Evolutionary conservation across 139 green algal species (phyloP), one percentile per base, ranked within the genome.

Genomic region (Picochlorum sp.): DNA sequence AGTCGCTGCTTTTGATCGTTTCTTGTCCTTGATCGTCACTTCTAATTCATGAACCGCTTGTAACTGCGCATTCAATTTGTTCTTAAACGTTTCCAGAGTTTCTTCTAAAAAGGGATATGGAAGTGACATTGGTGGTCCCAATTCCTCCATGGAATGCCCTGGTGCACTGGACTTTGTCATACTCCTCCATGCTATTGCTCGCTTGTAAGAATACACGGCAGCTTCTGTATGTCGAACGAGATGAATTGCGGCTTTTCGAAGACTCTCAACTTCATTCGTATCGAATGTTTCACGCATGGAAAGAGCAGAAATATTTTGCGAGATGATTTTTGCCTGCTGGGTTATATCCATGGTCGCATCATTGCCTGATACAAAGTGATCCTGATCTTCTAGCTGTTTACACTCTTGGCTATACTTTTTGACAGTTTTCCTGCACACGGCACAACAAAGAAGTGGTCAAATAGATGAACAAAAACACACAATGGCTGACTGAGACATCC

Each of bases 141-240:
- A 57, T 37, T 72, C 65, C 15, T 75, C 67, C 21, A 60, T 9
- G 28, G 66, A 21, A n/a, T 24, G 16, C 5, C 45, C 44, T 9
- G 23, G 38, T 3, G n/a, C 5, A 31, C 11, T 69, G 11, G n/a
- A 64, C 59, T 51, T 75, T 65, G 72, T 38, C 1, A 55, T 57
- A 26, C 75, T 52, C 4, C 75, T 66, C 75, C 71, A 80, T 21
- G 49, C 45, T 18, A 73, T 38, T 5, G 72, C 61, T 28, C 75
- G 61, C 63, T 74, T 68, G 45, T 74, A 80, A 16, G 72, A 64
- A 47, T 79, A 62, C 16, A 77, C 30, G 11, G 67, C 72, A 6
- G 63, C 24, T 15, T 80, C 75, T 2, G 67, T 74, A 38, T 74
- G 57, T 14, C 63, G 57, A 26, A 74, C 26, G 34, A 80, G 60